Conservation (phyloP, 805 yeast species). For the Hanseniaspora guilliermondii region DNA sequence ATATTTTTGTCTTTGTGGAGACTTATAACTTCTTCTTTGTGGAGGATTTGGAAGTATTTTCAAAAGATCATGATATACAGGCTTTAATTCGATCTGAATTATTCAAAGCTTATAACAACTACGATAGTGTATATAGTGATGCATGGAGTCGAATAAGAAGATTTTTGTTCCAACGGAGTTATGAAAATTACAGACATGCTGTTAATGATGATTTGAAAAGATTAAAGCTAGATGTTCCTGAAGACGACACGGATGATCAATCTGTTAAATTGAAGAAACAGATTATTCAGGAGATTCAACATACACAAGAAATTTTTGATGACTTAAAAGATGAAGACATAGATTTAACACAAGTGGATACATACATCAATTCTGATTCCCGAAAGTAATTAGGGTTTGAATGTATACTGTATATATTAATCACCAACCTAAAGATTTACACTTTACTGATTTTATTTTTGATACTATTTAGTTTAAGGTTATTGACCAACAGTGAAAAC, state of each 20-base stretch:
- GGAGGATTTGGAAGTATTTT: background rate
- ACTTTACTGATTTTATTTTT: too few relatives aligned
- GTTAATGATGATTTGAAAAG: background rate
- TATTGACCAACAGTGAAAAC: too few relatives aligned
- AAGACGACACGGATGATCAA: background rate
- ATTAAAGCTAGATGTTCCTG: background rate
- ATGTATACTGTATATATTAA: too few relatives aligned
- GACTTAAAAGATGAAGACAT: background rate
- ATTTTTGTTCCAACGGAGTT: constrained; percentile 4
- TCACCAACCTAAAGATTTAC: too few relatives aligned
- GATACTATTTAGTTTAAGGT: too few relatives aligned
- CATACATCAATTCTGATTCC: background rate
- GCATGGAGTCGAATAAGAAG: constrained; percentile 9
- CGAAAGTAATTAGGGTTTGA: too few relatives aligned
- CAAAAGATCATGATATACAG: constrained; percentile 3
- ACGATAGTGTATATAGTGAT: background rate
- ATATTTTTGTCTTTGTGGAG: background rate
- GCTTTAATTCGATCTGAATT: background rate
- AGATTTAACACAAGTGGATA: background rate
- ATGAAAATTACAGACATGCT: background rate
- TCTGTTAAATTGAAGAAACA: background rate
- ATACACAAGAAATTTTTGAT: background rate
- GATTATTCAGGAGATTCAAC: background rate
- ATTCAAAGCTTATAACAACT: constrained; percentile 1
- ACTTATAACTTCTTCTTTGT: background rate